These are phyloP conservation scores for Eucommia ulmoides DNA, from an alignment of 257 asterid genomes.

Conservation along the genomic window DNA sequence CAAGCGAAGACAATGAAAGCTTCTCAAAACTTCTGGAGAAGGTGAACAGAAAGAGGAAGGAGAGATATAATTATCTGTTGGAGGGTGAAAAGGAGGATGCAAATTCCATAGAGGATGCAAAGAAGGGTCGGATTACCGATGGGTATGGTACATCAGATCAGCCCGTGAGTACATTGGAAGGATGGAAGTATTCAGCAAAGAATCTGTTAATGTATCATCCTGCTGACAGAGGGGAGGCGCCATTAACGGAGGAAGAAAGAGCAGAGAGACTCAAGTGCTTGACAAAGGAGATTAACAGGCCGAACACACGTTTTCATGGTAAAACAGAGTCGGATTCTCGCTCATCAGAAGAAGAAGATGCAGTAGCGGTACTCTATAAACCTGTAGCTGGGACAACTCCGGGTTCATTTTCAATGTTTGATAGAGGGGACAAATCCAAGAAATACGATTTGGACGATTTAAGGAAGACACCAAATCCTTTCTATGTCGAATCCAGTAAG, in stretches of 20 bases:
- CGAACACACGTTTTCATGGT: slow-evolving; percentile 67
- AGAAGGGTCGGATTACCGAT: slow-evolving; percentile 56
- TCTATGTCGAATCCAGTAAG: slow-evolving; percentile 61
- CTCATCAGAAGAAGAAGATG: slow-evolving; percentile 39
- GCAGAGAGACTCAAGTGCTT: slow-evolving; percentile 57
- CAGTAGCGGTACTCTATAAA: slow-evolving; percentile 53
- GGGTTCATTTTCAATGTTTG: slow-evolving; percentile 17
- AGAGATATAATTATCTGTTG: slow-evolving; percentile 62
- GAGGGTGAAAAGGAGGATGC: slow-evolving; percentile 33
- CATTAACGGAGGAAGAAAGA: slow-evolving; percentile 66
- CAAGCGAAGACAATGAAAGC: slow-evolving; percentile 94
- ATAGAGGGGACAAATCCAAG: slow-evolving; percentile 50
- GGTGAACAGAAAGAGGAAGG: slow-evolving; percentile 61
- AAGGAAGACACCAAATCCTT: slow-evolving; percentile 65
- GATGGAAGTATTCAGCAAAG: slow-evolving; percentile 82
- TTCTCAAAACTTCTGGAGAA: slow-evolving; percentile 57
- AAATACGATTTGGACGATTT: slow-evolving; percentile 88
- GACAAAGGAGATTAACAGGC: slow-evolving; percentile 66
- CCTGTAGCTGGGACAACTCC: slow-evolving; percentile 78
- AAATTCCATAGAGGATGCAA: slow-evolving; percentile 41
- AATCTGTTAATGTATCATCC: slow-evolving; percentile 92
- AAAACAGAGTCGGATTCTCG: slow-evolving; percentile 41
- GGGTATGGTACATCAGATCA: slow-evolving; percentile 91
- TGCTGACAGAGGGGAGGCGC: slow-evolving; percentile 70
- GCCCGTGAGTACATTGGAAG: slow-evolving; percentile 61